Percentiles rank a stretch among this genome's conserved stretches.
Evolutionary conservation across 202 grass and related monocot species (phyloP).

Genomic region (Panicum virgatum): DNA sequence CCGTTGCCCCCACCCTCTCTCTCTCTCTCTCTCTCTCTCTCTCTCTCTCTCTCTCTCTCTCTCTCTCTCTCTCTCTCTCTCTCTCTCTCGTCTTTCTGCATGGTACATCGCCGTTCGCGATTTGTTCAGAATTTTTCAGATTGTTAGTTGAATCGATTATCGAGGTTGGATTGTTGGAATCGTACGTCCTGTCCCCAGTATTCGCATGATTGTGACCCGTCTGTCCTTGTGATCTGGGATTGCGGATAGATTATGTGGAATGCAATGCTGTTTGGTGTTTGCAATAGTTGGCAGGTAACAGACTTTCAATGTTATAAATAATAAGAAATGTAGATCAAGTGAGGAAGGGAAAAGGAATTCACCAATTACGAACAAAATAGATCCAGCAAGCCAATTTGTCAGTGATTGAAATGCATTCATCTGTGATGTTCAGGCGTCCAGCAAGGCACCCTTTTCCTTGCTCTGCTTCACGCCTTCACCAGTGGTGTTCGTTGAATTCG

Average conservation of each 20-base stretch:
- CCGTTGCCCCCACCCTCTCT: neutral
- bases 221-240: too few relatives aligned
- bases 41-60: too few relatives aligned
- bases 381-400: neutral
- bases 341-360: neutral
- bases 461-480: neutral
- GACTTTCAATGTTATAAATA: too few relatives aligned
- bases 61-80: too few relatives aligned
- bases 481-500: neutral
- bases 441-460: neutral
- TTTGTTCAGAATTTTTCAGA: neutral
- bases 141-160: neutral
- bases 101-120: neutral
- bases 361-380: neutral
- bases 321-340: too few relatives aligned
- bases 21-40: too few relatives aligned
- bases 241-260: neutral
- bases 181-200: too few relatives aligned
- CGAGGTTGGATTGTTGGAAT: too few relatives aligned
- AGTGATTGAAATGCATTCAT: neutral
- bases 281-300: neutral
- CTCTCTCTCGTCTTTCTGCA: neutral
- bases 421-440: too few relatives aligned
- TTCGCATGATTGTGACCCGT: too few relatives aligned
- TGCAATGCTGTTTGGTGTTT: neutral